phyloP scores from a whole-genome alignment of 2,329 filamentous ascomycete species.

The Penicillium sp. region DNA sequence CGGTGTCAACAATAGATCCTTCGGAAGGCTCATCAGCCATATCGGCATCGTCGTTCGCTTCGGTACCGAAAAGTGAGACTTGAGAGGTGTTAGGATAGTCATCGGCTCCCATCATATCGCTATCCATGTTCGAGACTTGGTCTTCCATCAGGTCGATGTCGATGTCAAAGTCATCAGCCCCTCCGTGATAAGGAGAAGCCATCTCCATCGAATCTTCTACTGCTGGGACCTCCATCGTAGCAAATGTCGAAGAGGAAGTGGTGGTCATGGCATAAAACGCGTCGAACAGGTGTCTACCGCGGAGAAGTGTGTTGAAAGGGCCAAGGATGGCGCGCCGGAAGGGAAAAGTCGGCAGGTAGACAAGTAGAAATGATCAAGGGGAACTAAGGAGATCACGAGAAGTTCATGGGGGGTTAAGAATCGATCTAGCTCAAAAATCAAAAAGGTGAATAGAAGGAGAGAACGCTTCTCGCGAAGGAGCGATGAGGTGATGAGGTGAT shows the following conservation, averaged over 20 bases:
- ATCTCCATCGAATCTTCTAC: slow-evolving; percentile 52
- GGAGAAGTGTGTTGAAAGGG: slow-evolving; percentile 27
- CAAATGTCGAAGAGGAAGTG: slow-evolving; percentile 34
- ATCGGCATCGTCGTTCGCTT: slow-evolving; percentile 48
- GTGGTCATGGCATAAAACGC: slow-evolving; percentile 41
- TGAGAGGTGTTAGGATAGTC: slow-evolving; percentile 40
- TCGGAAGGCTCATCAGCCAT: slow-evolving; percentile 52
- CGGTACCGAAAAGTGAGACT: slow-evolving; percentile 36
- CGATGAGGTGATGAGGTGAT: background rate
- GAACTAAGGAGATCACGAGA: background rate
- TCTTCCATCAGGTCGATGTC: slow-evolving; percentile 62
- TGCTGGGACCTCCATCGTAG: slow-evolving; percentile 43
- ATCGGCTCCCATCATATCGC: slow-evolving; percentile 48
- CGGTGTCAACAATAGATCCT: slow-evolving; percentile 44
- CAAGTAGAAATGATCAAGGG: slow-evolving; percentile 1
- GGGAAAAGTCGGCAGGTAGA: slow-evolving; percentile 12
- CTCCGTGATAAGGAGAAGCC: slow-evolving; percentile 45
- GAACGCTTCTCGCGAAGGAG: background rate
- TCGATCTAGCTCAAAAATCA: background rate
- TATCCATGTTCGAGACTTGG: slow-evolving; percentile 62
- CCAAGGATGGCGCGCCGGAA: slow-evolving; percentile 23
- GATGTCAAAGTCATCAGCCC: slow-evolving; percentile 60
- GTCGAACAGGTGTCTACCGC: slow-evolving; percentile 13
- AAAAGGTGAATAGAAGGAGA: slow-evolving; percentile 10
- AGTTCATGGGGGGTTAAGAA: slow-evolving; percentile 1